phyloP scores from a whole-genome alignment of 2,329 filamentous ascomycete species.

The Drechslerella dactyloides region DNA sequence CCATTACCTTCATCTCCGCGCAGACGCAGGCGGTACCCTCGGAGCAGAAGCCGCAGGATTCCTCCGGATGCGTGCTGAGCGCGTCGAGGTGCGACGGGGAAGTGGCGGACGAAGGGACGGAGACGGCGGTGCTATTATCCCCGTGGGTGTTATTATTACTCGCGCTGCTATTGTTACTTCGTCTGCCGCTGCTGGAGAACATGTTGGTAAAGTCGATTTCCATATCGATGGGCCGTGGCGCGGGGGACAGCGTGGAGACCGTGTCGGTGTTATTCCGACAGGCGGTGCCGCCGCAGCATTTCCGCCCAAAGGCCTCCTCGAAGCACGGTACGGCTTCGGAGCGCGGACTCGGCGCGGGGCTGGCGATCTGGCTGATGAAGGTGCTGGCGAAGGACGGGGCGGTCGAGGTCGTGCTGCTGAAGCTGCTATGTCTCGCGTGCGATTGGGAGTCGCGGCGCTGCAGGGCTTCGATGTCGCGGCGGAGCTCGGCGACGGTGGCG shows the following conservation, averaged over 20 bases:
- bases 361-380: constrained; percentile 53
- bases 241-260: constrained; percentile 36
- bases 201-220: constrained; percentile 74
- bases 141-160: background rate
- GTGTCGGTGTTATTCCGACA: constrained; percentile 42
- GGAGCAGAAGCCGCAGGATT: constrained; percentile 81
- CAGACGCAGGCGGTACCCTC: constrained; percentile 84
- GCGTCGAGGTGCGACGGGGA: constrained; percentile 62
- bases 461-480: constrained; percentile 44
- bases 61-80: constrained; percentile 61
- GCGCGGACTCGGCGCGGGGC: constrained; percentile 51
- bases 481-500: constrained; percentile 44
- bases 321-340: constrained; percentile 45
- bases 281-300: constrained; percentile 42
- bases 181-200: constrained; percentile 30
- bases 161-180: constrained; percentile 20
- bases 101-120: constrained; percentile 60
- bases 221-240: constrained; percentile 58
- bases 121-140: background rate
- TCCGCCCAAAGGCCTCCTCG: constrained; percentile 47
- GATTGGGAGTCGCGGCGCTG: constrained; percentile 38
- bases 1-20: constrained; percentile 66
- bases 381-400: constrained; percentile 33
- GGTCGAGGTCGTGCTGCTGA: constrained; percentile 35
- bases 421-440: constrained; percentile 31